phyloP scores from a whole-genome alignment of 208 protist genomes.

The Trypanosoma scelopori region DNA sequence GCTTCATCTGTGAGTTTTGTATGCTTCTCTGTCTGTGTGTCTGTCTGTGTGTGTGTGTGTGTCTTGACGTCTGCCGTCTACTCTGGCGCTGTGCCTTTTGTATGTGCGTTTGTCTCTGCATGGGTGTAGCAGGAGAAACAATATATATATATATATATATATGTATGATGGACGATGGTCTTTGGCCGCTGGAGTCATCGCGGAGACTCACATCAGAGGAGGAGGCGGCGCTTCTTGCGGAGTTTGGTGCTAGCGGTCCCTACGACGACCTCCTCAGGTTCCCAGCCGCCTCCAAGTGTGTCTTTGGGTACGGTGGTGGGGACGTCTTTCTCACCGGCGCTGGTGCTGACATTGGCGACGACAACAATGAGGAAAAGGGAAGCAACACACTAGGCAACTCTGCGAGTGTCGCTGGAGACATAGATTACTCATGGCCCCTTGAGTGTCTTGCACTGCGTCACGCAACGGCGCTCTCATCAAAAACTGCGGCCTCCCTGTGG shows the following conservation, averaged over 20 bases:
- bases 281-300: constrained; percentile 51
- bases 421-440: constrained; percentile 33
- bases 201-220: constrained; percentile 42
- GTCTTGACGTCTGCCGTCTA: no score
- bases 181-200: constrained; percentile 5
- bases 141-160: neutral
- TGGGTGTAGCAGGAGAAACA: neutral
- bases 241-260: constrained; percentile 63
- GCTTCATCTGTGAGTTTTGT: neutral
- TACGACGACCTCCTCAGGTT: constrained; percentile 57
- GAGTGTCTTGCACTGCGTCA: constrained; percentile 42
- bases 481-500: constrained; percentile 22
- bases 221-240: constrained; percentile 63
- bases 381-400: no score
- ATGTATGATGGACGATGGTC: constrained; percentile 16
- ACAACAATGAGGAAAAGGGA: neutral
- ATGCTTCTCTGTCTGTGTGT: no score
- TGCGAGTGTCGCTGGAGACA: neutral
- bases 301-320: constrained; percentile 51
- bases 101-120: neutral
- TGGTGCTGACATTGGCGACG: constrained; percentile 25
- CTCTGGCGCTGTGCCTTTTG: neutral
- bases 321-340: constrained; percentile 79
- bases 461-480: constrained; percentile 34
- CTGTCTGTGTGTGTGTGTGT: neutral